phyloP scores from a whole-genome alignment of 2,329 filamentous ascomycete species.

The Aspergillus caelatus region DNA sequence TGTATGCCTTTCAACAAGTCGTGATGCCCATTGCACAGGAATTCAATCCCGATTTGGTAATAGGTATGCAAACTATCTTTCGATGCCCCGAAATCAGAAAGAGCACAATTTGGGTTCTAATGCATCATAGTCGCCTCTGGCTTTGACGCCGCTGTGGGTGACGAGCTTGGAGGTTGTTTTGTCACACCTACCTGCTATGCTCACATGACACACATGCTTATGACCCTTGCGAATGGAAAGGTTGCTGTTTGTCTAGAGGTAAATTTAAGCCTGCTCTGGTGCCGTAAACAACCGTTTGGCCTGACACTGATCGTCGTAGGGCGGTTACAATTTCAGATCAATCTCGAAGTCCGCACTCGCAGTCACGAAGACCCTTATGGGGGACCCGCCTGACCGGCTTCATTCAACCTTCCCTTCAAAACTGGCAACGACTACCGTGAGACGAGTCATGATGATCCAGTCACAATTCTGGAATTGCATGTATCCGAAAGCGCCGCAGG shows the following conservation, averaged over 20 bases:
- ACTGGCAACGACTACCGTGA: slow-evolving; percentile 58
- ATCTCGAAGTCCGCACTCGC: slow-evolving; percentile 92
- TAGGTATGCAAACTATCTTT: slow-evolving; percentile 52
- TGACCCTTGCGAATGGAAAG: slow-evolving; percentile 88
- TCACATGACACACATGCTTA: slow-evolving; percentile 99
- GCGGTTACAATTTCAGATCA: slow-evolving; percentile 90
- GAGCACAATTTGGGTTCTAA: slow-evolving; percentile 15
- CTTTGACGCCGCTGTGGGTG: slow-evolving; percentile 92
- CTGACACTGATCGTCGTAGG: slow-evolving; percentile 42
- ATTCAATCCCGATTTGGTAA: slow-evolving; percentile 91
- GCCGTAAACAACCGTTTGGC: background rate
- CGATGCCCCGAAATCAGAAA: background rate
- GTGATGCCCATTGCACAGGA: slow-evolving; percentile 96
- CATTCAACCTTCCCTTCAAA: slow-evolving; percentile 51
- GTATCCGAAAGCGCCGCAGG: slow-evolving; percentile 61
- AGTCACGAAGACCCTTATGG: slow-evolving; percentile 91
- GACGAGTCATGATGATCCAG: slow-evolving; percentile 61
- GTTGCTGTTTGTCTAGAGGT: slow-evolving; percentile 86
- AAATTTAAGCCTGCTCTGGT: background rate
- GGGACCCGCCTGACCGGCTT: slow-evolving; percentile 76
- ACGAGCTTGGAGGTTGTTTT: slow-evolving; percentile 89
- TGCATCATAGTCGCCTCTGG: slow-evolving; percentile 72
- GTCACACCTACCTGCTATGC: slow-evolving; percentile 91
- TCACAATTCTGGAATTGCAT: slow-evolving; percentile 84
- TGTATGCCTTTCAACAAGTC: slow-evolving; percentile 93